Base-by-base conservation (phyloP, 805 yeast genomes). In the Pichia exigua region DNA sequence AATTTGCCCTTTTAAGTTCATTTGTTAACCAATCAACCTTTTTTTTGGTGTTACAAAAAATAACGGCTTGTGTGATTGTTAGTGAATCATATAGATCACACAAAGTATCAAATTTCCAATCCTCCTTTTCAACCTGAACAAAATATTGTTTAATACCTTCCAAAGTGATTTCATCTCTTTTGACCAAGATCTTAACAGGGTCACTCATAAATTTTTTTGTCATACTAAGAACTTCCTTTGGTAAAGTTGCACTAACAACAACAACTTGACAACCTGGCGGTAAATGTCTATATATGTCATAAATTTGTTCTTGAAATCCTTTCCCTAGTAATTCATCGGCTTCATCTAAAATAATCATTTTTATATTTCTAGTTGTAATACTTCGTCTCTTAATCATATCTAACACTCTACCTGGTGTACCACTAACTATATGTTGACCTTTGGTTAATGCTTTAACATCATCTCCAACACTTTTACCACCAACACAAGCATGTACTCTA, bases 361-460 rank as follows among this genome's bases (percentile, higher is more conserved):
- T 89, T 65, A 94, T 78, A 70, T 83, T 78, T 63, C 87, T 81
- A 58, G 96, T 85, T 68, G 75, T 82, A 72, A 94, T 82, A 73
- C 76, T 77, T 65, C 96, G 79, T 70, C 97, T 82, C 73, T 87
- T 87, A 67, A 94, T 91, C 92, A 94, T 89, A 72, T 94, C 98
- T 65, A 76, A 81, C 58, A 94, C 97, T 75, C 99, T 83, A 66
- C 99, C 99, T 62, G 99, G 99, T 54, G 99, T 94, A 68, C 98
- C 99, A 64, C 90, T 92, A 53, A 94, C 95, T 54, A 92, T 79
- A 74, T 92, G 97, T 59, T 87, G 95, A 61, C 95, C 96, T 58
- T 81, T 80, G 64, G 79, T 78, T 68, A 94, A 80, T 59, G 87
- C 89, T 69, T 83, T 86, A 59, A 87, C 77, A 75, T 94, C 99